Base-by-base conservation (phyloP, 371 early-diverging fungal genomes). In the Syncephalastrum racemosum region DNA sequence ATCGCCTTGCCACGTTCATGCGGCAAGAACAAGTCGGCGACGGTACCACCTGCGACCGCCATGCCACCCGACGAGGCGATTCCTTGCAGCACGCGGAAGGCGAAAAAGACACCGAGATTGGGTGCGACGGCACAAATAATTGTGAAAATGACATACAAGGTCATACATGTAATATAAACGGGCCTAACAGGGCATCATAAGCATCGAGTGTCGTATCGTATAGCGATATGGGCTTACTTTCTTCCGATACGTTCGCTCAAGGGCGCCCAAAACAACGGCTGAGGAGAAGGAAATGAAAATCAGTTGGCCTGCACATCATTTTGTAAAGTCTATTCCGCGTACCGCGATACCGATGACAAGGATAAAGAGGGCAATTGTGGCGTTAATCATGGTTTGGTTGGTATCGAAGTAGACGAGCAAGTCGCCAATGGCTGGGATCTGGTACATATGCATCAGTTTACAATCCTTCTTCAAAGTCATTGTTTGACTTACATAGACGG, bases 231-330 rank as follows among this genome's bases (percentile, higher is more conserved):
- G 23, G 41, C 22, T 50, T 46, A 59, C 70, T 65, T 61, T 57
- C 73, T 48, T 4, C 60, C 73, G 15, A 71, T 49, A 20, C 66
- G 54, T 40, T 71, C 72, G 54, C 63, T 63, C 10, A 71, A 19
- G 4, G 72, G 72, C 7, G 72, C 68, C 66, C 68, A 66, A 43
- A 68, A 63, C 13, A 71, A 40, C 41, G 71, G 71, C 67, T 66
- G 53, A 20, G 31, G 15, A 7, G 20, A 46, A 12, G 18, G 36
- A 31, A 31, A 8, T 31, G 10, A 10, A 31, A 2, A 31, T 31
- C 10, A 31, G 36, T 31, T 27, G 10, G 8, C 10, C 3, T 31
- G 10, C 0, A 14, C 41, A 45, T n/a, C 22, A 4, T n/a, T 16
- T n/a, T 25, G 10, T n/a, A 50, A n/a, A 13, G 24, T 13, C 27